Evolutionary conservation across 352 stramenopile species (phyloP), one percentile per base, ranked within the genome.

Genomic region (Globisporangium paddicum): DNA sequence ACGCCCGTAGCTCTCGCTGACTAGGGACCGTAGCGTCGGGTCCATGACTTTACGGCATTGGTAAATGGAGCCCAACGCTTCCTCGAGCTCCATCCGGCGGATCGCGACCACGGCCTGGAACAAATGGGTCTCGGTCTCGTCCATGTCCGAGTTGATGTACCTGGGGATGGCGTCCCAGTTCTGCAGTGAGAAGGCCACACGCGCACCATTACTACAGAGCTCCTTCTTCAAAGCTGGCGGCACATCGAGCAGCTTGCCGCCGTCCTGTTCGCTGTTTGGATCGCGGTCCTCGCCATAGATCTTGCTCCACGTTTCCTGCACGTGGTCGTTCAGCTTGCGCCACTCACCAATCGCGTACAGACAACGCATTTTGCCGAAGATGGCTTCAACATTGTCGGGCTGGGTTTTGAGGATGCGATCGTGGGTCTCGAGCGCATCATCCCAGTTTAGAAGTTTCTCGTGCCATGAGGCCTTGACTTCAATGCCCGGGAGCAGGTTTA

Each of bases 281-380:
- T 82, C 68, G 5, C 73, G 49, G 28, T 84, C 72, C 13, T 89
- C 78, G 11, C 81, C 81, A 25, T 93, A 93, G 57, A 95, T 91
- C 70, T 95, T 93, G 9, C 79, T 68, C 86, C 86, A 95, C 16
- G 82, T 93, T 26, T 90, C 75, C 26, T 89, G 58, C 1, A 97
- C 94, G 65, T 99, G 84, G 46, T 98, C 86, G 19, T 99, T 90
- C 13, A 99, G 82, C 56, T 94, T 87, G n/a, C 90, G 74, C 96
- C 97, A 99, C 60, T 99, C 91, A 10, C 97, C 97, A 45, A 98
- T 88, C 4, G 97, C 96, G 72, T 98, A 98, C n/a, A 99, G 76
- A 71, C 98, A 99, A 23, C 97, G 90, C 88, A 99, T 98, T 63
- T 97, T 99, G 41, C 98, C 97, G 38, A 99, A 89, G 52, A 99